Conservation (phyloP, 2,329 filamentous ascomycete genomes). For the Septoria linicola region DNA sequence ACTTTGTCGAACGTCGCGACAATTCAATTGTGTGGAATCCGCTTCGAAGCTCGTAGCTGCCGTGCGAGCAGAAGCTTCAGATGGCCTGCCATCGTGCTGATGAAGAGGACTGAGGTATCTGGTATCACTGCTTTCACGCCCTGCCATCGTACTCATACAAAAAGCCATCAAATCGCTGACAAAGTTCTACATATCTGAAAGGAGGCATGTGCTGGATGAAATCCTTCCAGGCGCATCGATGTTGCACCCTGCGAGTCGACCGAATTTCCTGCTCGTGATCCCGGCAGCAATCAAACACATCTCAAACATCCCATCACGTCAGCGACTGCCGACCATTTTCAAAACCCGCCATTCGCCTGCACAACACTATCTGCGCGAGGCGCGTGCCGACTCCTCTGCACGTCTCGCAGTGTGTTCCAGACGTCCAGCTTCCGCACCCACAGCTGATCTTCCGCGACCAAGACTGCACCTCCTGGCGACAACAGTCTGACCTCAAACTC, state of each 20-base stretch:
- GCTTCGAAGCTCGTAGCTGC: background rate
- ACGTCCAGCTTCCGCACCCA: constrained; percentile 18
- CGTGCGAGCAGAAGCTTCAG: constrained; percentile 5
- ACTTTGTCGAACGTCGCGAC: too few species aligned
- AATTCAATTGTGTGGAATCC: background rate
- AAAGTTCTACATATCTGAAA: too few species aligned
- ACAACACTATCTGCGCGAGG: constrained; percentile 9
- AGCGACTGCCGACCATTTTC: too few species aligned
- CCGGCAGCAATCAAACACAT: too few species aligned
- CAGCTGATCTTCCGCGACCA: constrained; percentile 16
- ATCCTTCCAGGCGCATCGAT: background rate
- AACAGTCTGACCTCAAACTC: constrained; percentile 22
- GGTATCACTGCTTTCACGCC: background rate
- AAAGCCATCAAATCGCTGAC: too few species aligned
- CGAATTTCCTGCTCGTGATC: background rate
- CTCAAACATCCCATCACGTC: too few species aligned
- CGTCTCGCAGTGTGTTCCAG: constrained; percentile 21
- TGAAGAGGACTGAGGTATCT: background rate
- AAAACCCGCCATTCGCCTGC: constrained; percentile 7
- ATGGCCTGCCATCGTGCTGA: constrained; percentile 2
- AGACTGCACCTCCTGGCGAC: constrained; percentile 13
- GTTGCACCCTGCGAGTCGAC: background rate
- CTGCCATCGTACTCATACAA: too few species aligned
- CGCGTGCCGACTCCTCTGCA: constrained; percentile 12
- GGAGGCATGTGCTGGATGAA: background rate